Conservation (phyloP, 2,329 filamentous ascomycete species). For the Dactylellina cionopaga region DNA sequence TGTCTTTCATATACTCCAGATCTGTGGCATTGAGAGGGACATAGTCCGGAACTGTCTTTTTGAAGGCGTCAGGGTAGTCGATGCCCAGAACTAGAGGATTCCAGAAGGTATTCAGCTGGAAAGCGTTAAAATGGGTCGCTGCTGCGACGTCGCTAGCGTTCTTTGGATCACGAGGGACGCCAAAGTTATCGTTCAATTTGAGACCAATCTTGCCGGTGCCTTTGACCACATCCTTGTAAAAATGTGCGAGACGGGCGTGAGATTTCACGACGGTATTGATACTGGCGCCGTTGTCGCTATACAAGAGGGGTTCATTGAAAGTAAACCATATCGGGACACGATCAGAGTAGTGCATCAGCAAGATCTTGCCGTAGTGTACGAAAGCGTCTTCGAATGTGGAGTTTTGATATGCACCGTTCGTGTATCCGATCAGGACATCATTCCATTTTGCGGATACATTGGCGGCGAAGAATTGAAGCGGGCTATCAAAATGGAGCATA, state of each 20-base stretch:
- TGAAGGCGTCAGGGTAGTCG: constrained; percentile 14
- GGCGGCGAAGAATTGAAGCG: constrained; percentile 62
- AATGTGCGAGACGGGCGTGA: constrained; percentile 66
- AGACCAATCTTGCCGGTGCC: constrained; percentile 64
- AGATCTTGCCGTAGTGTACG: constrained; percentile 67
- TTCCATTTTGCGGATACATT: constrained; percentile 58
- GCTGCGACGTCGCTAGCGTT: constrained; percentile 24
- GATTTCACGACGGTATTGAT: constrained; percentile 64
- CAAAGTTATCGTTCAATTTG: constrained; percentile 31
- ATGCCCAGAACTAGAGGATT: constrained; percentile 17
- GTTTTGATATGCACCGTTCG: constrained; percentile 64
- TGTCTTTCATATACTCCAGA: constrained; percentile 17
- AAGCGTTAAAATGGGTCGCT: constrained; percentile 22
- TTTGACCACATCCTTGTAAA: constrained; percentile 67
- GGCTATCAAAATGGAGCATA: constrained; percentile 66
- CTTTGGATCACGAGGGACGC: constrained; percentile 12
- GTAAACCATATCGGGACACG: constrained; percentile 67
- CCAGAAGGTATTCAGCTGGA: constrained; percentile 22
- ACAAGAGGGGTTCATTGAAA: constrained; percentile 65
- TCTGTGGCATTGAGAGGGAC: constrained; percentile 6
- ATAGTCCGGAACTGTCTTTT: constrained; percentile 17
- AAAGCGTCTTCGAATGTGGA: constrained; percentile 65
- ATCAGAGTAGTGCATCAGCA: constrained; percentile 66
- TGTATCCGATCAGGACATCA: constrained; percentile 59
- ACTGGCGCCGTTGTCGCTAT: constrained; percentile 60